Evolutionary conservation across 1,284 basidiomycete species (phyloP).

Genomic region (Erythrobasidium hasegawianum): DNA sequence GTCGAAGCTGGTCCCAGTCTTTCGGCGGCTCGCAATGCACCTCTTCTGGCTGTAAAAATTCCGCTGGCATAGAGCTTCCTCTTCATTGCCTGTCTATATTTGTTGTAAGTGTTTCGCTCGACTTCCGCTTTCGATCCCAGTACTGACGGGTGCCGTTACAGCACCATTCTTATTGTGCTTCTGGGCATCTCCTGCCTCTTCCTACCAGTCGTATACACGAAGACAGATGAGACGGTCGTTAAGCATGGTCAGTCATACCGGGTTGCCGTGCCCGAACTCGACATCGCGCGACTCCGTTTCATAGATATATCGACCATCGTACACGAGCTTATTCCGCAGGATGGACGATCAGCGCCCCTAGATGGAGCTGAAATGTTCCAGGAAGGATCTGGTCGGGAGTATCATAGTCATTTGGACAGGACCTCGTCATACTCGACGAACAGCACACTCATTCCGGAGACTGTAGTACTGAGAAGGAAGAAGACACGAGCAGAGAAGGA

Average conservation of each 20-base stretch:
- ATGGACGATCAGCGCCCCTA: background rate
- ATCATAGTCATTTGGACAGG: too few species aligned
- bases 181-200: background rate
- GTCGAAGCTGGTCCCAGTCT: background rate
- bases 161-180: background rate
- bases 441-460: background rate
- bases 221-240: background rate
- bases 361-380: background rate
- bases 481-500: constrained; percentile 1
- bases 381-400: background rate
- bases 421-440: background rate
- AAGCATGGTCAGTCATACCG: background rate
- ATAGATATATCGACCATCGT: background rate
- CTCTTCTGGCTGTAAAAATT: constrained; percentile 1
- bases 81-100: background rate
- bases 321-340: background rate
- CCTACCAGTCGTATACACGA: background rate
- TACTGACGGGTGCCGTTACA: background rate
- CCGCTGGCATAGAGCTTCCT: background rate
- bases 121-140: background rate
- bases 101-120: background rate
- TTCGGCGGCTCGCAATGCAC: background rate
- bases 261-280: background rate
- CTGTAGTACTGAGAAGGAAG: background rate
- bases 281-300: background rate